These are phyloP conservation scores for Colletotrichum lindemuthianum DNA, from an alignment of 2,329 filamentous ascomycete species.

Conservation along the genomic window DNA sequence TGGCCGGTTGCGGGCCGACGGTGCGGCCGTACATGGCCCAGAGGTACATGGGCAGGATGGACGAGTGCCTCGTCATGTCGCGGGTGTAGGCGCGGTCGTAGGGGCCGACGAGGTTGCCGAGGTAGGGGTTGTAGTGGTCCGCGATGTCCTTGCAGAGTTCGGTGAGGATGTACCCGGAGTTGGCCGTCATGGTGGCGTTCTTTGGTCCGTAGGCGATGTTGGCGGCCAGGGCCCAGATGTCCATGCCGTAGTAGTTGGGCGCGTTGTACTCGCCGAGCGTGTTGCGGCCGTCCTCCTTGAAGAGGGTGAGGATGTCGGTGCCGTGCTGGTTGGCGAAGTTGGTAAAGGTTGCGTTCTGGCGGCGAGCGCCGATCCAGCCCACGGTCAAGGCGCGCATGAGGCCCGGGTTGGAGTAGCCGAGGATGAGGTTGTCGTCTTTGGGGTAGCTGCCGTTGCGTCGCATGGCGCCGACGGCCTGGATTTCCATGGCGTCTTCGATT, in stretches of 20 bases:
- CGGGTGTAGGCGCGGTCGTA: constrained; percentile 51
- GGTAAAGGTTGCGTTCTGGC: constrained; percentile 48
- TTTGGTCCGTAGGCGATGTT: constrained; percentile 49
- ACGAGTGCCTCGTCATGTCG: constrained; percentile 51
- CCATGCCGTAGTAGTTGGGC: constrained; percentile 54
- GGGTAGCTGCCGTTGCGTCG: constrained; percentile 52
- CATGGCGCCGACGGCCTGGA: constrained; percentile 50
- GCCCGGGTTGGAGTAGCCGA: constrained; percentile 53
- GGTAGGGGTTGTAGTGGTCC: constrained; percentile 48
- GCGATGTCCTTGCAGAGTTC: constrained; percentile 49
- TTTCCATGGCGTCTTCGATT: constrained; percentile 50
- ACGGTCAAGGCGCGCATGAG: constrained; percentile 52
- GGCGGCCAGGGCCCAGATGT: constrained; percentile 51
- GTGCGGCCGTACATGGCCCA: constrained; percentile 55
- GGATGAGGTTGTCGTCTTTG: constrained; percentile 49
- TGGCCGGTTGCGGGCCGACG: constrained; percentile 48
- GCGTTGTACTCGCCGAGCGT: constrained; percentile 52
- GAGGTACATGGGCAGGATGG: constrained; percentile 53
- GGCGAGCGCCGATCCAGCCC: constrained; percentile 53
- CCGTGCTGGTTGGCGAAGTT: constrained; percentile 50
- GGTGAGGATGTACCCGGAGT: constrained; percentile 43
- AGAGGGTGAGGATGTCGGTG: constrained; percentile 42
- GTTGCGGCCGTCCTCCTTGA: constrained; percentile 44
- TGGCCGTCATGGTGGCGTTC: constrained; percentile 43
- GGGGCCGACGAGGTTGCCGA: constrained; percentile 47